Base-by-base conservation (phyloP, 169 alveolate genomes). In the Plasmodium yoelii region DNA sequence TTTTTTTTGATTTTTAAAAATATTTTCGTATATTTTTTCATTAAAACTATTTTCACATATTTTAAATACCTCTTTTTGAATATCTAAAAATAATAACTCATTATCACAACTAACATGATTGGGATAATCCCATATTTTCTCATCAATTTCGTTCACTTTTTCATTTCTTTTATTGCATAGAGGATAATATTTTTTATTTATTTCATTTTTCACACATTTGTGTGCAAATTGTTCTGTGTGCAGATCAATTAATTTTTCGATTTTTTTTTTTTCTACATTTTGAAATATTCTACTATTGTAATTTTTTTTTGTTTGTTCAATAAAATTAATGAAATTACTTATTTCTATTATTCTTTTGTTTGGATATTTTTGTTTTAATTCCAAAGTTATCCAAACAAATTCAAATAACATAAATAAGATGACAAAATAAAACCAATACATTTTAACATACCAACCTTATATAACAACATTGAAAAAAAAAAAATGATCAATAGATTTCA, bases 41-140 rank as follows among this genome's bases (percentile, higher is more conserved):
- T 46, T 42, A 18, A 77, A 65, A 53, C 77, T 63, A 28, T 28
- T 68, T 39, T 55, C 51, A 26, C 15, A 26, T 2, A 6, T 63
- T 49, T 51, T 64, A 19, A 49, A 63, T 53, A 77, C 46, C 19
- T 77, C 77, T 26, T 49, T 28, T 26, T 77, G 88, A 22, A 77
- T 18, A 46, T 26, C 13, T 22, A 22, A 56, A 28, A 56, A 39
- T 18, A 47, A 47, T 12, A 13, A 34, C 19, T 28, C 24, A 51
- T 47, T 57, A 49, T 70, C 46, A 39, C 4, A 46, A 57, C 9
- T 34, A 28, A 19, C 46, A 70, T n/a, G 24, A 13, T 24, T 2
- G 0, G 26, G 26, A 1, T 1, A 44, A 1, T 15, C 26, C 70
- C 26, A 5, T 6, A 61, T 61, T 39, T 39, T 8, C 10, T 18